These are phyloP conservation scores for Lactarius sanguifluus DNA, from an alignment of 768 basidiomycete genomes.

Conservation along the genomic window DNA sequence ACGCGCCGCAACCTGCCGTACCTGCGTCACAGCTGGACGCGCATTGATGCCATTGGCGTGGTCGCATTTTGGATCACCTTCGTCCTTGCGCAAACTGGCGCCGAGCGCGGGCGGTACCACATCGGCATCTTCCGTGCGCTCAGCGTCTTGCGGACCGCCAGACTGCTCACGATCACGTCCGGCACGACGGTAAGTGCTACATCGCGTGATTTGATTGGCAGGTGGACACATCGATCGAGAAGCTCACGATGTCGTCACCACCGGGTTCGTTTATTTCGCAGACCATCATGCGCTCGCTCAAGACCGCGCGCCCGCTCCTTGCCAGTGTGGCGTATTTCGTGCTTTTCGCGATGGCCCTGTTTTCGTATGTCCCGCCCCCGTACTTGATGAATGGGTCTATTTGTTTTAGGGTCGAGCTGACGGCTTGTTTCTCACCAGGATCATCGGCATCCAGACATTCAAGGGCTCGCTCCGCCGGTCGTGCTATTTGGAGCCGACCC, in stretches of 20 bases:
- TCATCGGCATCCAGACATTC: slow-evolving; percentile 95
- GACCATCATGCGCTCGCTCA: slow-evolving; percentile 91
- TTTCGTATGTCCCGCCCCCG: slow-evolving; percentile 60
- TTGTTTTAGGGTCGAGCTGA: not conserved
- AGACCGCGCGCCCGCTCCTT: slow-evolving; percentile 86
- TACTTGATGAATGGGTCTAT: not conserved
- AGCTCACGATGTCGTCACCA: not conserved
- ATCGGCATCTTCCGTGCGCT: slow-evolving; percentile 87
- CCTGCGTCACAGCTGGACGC: slow-evolving; percentile 88
- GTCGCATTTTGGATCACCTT: slow-evolving; percentile 87
- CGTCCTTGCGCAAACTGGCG: slow-evolving; percentile 59
- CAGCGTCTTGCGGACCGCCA: slow-evolving; percentile 78
- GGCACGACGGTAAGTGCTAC: slow-evolving; percentile 76
- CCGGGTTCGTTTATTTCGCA: slow-evolving; percentile 29
- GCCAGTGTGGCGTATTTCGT: slow-evolving; percentile 90
- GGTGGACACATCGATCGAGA: not conserved
- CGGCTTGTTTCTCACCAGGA: slow-evolving; percentile 42
- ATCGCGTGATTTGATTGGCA: not conserved
- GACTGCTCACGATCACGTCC: slow-evolving; percentile 82
- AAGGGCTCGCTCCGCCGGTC: slow-evolving; percentile 74
- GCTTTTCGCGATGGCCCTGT: slow-evolving; percentile 82
- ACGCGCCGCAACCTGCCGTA: slow-evolving; percentile 77
- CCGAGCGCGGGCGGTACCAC: slow-evolving; percentile 68
- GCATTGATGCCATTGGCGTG: slow-evolving; percentile 87
- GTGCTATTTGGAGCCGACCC: slow-evolving; percentile 54